Conservation (phyloP, 1,139 yeast species). For the Zhuliangozyma parablackwelliae region DNA sequence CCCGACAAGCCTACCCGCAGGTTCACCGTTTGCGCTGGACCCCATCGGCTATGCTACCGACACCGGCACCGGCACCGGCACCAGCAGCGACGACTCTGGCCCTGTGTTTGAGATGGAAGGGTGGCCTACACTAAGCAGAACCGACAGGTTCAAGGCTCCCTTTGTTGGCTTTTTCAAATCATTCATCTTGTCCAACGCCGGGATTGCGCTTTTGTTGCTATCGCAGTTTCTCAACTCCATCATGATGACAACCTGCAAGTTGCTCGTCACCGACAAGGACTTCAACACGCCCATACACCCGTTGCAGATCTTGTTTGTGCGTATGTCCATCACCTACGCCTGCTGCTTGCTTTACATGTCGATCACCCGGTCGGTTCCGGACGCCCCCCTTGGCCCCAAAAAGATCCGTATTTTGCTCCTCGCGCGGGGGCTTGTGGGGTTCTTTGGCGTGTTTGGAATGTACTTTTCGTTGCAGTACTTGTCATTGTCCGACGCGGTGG, state of each 20-base stretch:
- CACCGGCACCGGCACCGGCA: no score
- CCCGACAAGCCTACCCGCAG: no score
- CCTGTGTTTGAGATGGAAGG: no score
- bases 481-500: constrained; percentile 70
- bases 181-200: constrained; percentile 22
- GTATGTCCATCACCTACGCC: constrained; percentile 69
- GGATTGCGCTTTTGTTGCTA: constrained; percentile 41
- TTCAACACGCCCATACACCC: constrained; percentile 63
- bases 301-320: constrained; percentile 65
- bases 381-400: constrained; percentile 71
- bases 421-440: constrained; percentile 71
- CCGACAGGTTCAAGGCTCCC: no score
- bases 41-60: no score
- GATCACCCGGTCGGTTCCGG: constrained; percentile 44
- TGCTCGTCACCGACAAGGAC: constrained; percentile 60
- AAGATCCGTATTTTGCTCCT: constrained; percentile 51
- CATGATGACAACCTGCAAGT: constrained; percentile 72
- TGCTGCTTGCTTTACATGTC: constrained; percentile 56
- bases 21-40: no score
- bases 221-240: constrained; percentile 70
- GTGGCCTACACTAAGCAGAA: no score
- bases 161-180: constrained; percentile 2
- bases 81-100: no score
- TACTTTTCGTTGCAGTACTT: constrained; percentile 73
- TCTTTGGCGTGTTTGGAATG: constrained; percentile 71